phyloP scores from a whole-genome alignment of 148 eudicot species.

The Persicaria tinctoria region DNA sequence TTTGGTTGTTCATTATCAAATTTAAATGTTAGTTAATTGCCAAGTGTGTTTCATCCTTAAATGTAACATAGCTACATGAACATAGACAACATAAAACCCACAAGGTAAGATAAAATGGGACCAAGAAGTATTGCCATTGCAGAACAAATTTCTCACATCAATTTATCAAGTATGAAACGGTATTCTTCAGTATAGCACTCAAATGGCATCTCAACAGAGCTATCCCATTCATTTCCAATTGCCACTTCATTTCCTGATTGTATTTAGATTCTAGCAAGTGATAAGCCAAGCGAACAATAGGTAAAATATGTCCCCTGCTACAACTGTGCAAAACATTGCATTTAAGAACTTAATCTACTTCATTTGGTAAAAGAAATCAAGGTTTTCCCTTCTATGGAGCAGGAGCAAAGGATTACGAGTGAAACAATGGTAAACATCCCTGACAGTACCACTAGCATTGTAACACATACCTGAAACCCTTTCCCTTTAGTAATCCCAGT shows the following conservation, averaged over 20 bases:
- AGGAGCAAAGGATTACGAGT: not conserved
- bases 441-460: too few species aligned
- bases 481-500: slow-evolving; percentile 93
- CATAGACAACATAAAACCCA: not conserved
- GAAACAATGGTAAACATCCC: not conserved
- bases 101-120: not conserved
- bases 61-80: not conserved
- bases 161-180: not conserved
- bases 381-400: not conserved
- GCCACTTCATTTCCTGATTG: not conserved
- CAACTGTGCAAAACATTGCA: not conserved
- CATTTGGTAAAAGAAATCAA: too few species aligned
- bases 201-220: not conserved
- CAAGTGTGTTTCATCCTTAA: not conserved
- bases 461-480: slow-evolving; percentile 73
- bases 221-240: not conserved
- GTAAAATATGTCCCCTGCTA: not conserved
- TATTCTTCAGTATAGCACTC: not conserved
- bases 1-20: not conserved
- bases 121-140: not conserved
- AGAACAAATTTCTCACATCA: not conserved
- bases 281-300: not conserved
- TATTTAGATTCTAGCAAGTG: not conserved
- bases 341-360: too few species aligned
- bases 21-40: not conserved